Evolutionary conservation across 441 rosid species (phyloP).

Genomic region (Arabidopsis hybrid): DNA sequence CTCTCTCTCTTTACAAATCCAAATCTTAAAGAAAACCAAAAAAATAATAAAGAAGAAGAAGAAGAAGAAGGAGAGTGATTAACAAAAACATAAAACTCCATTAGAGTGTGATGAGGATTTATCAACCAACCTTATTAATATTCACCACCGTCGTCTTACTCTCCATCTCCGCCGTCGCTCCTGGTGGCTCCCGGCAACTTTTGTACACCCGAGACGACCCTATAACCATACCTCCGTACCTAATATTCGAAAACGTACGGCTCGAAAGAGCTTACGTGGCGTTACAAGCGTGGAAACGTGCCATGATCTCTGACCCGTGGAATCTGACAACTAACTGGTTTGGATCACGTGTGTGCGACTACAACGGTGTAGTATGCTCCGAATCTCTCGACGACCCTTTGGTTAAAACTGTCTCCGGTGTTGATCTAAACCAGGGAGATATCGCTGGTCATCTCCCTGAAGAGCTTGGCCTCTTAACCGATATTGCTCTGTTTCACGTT

Average conservation of each 20-base stretch:
- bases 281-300: slow-evolving; percentile 68
- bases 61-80: slow-evolving; percentile 25
- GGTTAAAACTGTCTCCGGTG: slow-evolving; percentile 59
- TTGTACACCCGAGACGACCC: slow-evolving; percentile 37
- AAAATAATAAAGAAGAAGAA: background rate
- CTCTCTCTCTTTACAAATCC: slow-evolving; percentile 28
- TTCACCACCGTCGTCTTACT: slow-evolving; percentile 27
- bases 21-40: slow-evolving; percentile 22
- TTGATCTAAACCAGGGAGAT: slow-evolving; percentile 70
- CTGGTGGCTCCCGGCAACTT: slow-evolving; percentile 35
- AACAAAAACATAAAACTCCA: slow-evolving; percentile 11
- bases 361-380: slow-evolving; percentile 65
- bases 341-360: slow-evolving; percentile 68
- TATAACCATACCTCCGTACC: slow-evolving; percentile 46
- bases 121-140: slow-evolving; percentile 2
- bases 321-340: slow-evolving; percentile 60
- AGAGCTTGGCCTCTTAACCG: slow-evolving; percentile 53
- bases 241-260: slow-evolving; percentile 57
- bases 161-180: slow-evolving; percentile 10
- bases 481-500: slow-evolving; percentile 53
- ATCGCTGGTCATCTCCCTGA: slow-evolving; percentile 65
- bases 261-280: slow-evolving; percentile 62
- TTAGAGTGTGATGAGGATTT: slow-evolving; percentile 39
- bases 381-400: slow-evolving; percentile 52
- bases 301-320: slow-evolving; percentile 65